Conservation (phyloP, 768 basidiomycete genomes). For the Termitomyces titanicus region DNA sequence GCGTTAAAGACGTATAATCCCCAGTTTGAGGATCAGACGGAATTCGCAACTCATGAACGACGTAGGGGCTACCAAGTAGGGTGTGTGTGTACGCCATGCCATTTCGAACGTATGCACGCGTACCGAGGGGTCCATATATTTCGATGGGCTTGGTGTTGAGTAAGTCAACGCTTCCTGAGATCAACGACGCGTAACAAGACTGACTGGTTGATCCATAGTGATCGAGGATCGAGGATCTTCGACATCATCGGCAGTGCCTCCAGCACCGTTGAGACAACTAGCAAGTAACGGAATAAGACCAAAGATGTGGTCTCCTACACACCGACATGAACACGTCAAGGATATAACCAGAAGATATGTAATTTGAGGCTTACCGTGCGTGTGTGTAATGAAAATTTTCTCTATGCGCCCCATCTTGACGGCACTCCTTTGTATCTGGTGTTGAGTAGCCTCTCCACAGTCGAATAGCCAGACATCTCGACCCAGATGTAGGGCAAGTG, state of each 20-base stretch:
- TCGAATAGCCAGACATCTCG: constrained; percentile 82
- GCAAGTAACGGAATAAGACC: constrained; percentile 70
- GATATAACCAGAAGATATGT: background rate
- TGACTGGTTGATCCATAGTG: constrained; percentile 31
- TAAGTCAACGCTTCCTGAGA: background rate
- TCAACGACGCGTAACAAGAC: constrained; percentile 13
- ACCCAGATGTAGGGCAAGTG: constrained; percentile 61
- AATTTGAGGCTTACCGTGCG: constrained; percentile 56
- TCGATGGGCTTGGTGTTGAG: constrained; percentile 52
- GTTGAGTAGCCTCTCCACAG: constrained; percentile 82
- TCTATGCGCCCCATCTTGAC: constrained; percentile 79
- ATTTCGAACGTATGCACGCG: constrained; percentile 73
- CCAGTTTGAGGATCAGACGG: constrained; percentile 52
- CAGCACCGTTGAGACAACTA: constrained; percentile 69
- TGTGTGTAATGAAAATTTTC: constrained; percentile 88
- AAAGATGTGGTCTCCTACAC: constrained; percentile 79
- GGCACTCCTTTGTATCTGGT: constrained; percentile 65
- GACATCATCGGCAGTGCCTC: constrained; percentile 52
- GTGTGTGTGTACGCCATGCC: constrained; percentile 69
- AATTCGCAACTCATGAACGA: constrained; percentile 80
- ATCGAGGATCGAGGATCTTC: constrained; percentile 56
- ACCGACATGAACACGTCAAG: background rate
- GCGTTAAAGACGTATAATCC: constrained; percentile 45
- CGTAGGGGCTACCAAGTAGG: constrained; percentile 59
- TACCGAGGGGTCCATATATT: constrained; percentile 84